Conservation (phyloP, 345 rosid species). For the Cochlearia excelsa region DNA sequence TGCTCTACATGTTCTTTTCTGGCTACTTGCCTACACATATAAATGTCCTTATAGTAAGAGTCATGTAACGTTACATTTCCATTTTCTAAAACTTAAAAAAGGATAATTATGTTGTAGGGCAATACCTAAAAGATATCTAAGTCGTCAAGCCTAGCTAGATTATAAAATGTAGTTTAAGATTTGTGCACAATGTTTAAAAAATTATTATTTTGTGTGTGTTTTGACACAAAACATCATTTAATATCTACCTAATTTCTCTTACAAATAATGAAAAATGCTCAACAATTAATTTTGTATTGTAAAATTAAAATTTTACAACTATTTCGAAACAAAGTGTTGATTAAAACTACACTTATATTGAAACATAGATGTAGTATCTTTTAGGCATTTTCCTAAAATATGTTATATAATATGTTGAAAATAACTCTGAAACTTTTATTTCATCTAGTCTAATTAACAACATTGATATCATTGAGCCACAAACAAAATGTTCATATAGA, state of each 20-base stretch:
- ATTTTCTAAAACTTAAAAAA: neutral
- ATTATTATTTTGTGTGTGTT: too few species aligned
- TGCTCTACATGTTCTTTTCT: slow-evolving; percentile 71
- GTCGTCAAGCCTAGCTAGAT: neutral
- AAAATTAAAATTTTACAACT: too few species aligned
- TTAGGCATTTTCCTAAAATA: neutral
- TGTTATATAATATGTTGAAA: neutral
- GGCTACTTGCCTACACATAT: slow-evolving; percentile 43
- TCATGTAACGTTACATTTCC: neutral
- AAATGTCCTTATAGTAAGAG: slow-evolving; percentile 15
- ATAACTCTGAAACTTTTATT: slow-evolving; percentile 1
- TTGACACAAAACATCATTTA: too few species aligned
- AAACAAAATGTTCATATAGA: neutral
- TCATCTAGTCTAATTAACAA: neutral
- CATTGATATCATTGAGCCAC: too few species aligned
- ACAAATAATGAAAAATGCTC: too few species aligned
- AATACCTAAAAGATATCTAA: neutral
- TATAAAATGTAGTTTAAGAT: too few species aligned
- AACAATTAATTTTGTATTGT: too few species aligned
- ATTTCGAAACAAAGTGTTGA: too few species aligned
- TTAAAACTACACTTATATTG: too few species aligned
- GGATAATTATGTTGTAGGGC: neutral
- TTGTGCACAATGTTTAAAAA: too few species aligned
- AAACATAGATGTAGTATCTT: neutral
- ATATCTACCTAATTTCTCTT: too few species aligned